phyloP scores from a whole-genome alignment of 306 rosid genomes.

The Inga oerstediana region DNA sequence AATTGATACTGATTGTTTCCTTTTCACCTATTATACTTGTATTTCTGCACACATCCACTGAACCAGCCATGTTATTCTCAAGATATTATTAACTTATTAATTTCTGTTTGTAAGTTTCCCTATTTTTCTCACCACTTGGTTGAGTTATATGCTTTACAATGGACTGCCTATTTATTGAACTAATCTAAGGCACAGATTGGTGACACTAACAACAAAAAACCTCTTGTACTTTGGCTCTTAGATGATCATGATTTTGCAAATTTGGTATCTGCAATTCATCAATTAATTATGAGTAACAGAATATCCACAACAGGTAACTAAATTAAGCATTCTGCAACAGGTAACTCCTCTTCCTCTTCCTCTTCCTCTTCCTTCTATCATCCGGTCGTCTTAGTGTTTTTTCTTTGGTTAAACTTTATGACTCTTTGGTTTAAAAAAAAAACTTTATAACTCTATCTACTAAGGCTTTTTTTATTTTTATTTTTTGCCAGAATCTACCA shows the following conservation, averaged over 20 bases:
- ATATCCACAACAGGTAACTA: not conserved
- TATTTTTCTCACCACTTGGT: not conserved
- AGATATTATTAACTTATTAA: not conserved
- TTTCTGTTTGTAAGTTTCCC: conserved; percentile 9
- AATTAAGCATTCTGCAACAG: not conserved
- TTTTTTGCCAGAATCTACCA: not conserved
- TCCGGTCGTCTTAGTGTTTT: not conserved
- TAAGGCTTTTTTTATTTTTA: too few relatives aligned
- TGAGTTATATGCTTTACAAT: conserved; percentile 6
- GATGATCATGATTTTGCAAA: not conserved
- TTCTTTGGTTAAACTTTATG: not conserved
- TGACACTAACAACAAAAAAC: not conserved
- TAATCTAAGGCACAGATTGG: not conserved
- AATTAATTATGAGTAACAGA: not conserved
- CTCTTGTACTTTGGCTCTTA: not conserved
- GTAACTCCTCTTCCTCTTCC: too few relatives aligned
- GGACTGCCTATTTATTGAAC: not conserved
- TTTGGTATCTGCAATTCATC: not conserved
- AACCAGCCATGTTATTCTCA: not conserved
- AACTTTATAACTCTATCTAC: not conserved
- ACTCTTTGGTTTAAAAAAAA: not conserved
- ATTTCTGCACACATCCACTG: not conserved
- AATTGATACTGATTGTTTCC: not conserved
- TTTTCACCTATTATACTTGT: not conserved
- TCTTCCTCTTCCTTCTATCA: not conserved